Base-by-base conservation (phyloP, 805 yeast species). In the Hemisphaericaspora nanyangensis region DNA sequence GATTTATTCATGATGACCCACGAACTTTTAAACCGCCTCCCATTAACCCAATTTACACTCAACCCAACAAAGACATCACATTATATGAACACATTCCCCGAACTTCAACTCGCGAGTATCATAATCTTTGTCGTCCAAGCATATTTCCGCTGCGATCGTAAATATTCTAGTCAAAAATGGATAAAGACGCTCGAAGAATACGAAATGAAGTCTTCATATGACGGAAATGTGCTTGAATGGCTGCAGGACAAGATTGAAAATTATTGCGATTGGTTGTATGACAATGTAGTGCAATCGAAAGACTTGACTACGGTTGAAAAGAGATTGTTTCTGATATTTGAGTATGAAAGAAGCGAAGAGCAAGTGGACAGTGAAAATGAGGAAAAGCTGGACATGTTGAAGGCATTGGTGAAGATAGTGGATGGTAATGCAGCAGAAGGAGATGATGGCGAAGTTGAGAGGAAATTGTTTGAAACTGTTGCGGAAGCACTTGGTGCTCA, bases 241-340 rank as follows among this genome's bases (percentile, higher is more conserved):
- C 60, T 67, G 30, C 70, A 70, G n/a, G 49, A 51, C 2, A 63
- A 73, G 39, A 63, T 71, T 3, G 65, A 65, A 4, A 55, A 63
- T 19, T 83, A 79, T 54, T 54, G 80, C 19, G 61, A 69, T 17
- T 76, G 83, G 79, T 66, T 75, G 37, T 59, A 66, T 36, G 64
- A 64, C 7, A 55, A 54, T 28, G 35, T 67, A 11, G 46, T 64
- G 2, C 56, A 60, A 4, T 48, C 46, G 34, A 43, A 46, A 18
- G 50, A 46, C 16, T 44, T 57, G 6, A 47, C 62, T 2, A 49
- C 54, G 13, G 55, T 62, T 56, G 56, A 60, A 15, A 56, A 56
- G 35, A 51, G 64, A 37, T 53, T 68, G 19, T 52, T 42, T 39
- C 61, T 53, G 41, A 60, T 68, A 7, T 68, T 68, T 43, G 40